Conservation (phyloP, 495 filamentous ascomycete species). For the Aspergillus leporis region DNA sequence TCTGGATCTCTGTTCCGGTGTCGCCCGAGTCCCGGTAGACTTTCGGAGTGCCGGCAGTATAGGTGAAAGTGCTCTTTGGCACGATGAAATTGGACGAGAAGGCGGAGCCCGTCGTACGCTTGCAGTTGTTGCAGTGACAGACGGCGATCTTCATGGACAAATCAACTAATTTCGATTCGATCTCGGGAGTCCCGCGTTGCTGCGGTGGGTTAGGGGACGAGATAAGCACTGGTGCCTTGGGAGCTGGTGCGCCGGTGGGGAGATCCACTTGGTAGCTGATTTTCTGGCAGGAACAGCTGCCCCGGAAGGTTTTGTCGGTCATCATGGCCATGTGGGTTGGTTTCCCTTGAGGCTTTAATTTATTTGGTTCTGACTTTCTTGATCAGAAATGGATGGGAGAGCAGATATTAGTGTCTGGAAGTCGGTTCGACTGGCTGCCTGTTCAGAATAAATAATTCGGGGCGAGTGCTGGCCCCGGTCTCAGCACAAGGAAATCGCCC, state of each 20-base stretch:
- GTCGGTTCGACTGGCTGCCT: too few species aligned
- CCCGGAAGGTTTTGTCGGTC: conserved; percentile 19
- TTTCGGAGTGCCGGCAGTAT: conserved; percentile 26
- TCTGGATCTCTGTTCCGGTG: conserved; percentile 14
- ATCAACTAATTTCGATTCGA: background rate
- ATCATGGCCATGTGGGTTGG: background rate
- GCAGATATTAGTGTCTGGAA: too few species aligned
- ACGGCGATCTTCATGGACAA: conserved; percentile 18
- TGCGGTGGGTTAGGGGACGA: background rate
- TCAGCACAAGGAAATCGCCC: too few species aligned
- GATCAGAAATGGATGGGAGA: too few species aligned
- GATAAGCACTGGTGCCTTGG: conserved; percentile 18
- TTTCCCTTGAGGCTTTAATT: too few species aligned
- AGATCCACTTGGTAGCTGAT: conserved; percentile 29
- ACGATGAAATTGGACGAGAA: conserved; percentile 33
- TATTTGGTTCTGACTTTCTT: too few species aligned
- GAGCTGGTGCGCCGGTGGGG: conserved; percentile 17
- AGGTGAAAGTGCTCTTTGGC: conserved; percentile 15
- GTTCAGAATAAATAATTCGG: too few species aligned
- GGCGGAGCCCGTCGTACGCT: conserved; percentile 29
- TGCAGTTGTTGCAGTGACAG: conserved; percentile 38
- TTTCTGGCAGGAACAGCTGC: conserved; percentile 28
- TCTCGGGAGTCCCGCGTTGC: background rate
- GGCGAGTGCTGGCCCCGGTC: too few species aligned
- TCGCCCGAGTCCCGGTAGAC: conserved; percentile 20